These are phyloP conservation scores for Mortierella sp. DNA, from an alignment of 371 early-diverging fungal species.

Conservation along the genomic window DNA sequence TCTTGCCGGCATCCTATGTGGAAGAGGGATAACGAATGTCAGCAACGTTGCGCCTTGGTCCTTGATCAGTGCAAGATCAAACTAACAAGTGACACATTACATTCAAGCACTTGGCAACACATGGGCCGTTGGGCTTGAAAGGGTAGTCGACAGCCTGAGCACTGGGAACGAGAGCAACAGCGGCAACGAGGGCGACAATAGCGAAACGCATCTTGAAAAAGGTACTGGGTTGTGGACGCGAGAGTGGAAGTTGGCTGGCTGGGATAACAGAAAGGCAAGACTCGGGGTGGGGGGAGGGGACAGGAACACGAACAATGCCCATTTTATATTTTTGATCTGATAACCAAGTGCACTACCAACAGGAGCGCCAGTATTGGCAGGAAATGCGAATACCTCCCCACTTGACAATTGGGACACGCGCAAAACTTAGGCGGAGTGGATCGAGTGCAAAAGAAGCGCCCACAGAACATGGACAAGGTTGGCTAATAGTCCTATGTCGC, in stretches of 20 bases:
- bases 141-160: constrained; percentile 30
- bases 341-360: too few relatives aligned
- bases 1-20: constrained; percentile 25
- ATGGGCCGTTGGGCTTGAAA: constrained; percentile 26
- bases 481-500: too few relatives aligned
- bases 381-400: too few relatives aligned
- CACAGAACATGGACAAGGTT: too few relatives aligned
- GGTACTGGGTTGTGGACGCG: not conserved
- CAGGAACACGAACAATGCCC: too few relatives aligned
- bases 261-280: not conserved
- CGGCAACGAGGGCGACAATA: constrained; percentile 15
- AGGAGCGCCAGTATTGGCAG: too few relatives aligned
- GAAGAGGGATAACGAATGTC: not conserved
- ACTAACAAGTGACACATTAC: not conserved
- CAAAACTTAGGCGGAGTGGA: too few relatives aligned
- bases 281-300: not conserved
- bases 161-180: constrained; percentile 18
- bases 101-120: constrained; percentile 24
- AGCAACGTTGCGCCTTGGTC: not conserved
- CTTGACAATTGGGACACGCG: too few relatives aligned
- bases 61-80: too few relatives aligned
- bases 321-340: too few relatives aligned
- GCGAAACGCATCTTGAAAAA: constrained; percentile 21
- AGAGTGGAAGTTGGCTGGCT: not conserved
- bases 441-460: too few relatives aligned